Conservation (phyloP, 2,329 filamentous ascomycete genomes). For the Pseudocercospora ulei region DNA sequence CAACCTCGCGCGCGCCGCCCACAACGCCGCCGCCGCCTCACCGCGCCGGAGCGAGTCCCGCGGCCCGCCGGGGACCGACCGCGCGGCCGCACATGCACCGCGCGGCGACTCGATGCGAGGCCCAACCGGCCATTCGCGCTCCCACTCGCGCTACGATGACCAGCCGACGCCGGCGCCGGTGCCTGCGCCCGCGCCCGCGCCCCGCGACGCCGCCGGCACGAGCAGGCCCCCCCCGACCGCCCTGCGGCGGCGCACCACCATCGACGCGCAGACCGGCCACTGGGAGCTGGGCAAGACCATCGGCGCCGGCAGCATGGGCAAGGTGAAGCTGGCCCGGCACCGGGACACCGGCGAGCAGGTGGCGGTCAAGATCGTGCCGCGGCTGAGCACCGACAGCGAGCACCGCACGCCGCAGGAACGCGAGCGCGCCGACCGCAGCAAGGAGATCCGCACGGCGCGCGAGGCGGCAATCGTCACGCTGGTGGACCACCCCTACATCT, state of each 20-base stretch:
- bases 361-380: conserved; percentile 92
- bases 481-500: conserved; percentile 89
- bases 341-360: conserved; percentile 87
- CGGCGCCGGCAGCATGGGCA: conserved; percentile 96
- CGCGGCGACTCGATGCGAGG: conserved; percentile 47
- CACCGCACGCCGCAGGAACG: conserved; percentile 61
- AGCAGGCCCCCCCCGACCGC: conserved; percentile 29
- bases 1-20: conserved; percentile 51
- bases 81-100: conserved; percentile 36
- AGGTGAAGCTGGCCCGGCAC: conserved; percentile 91
- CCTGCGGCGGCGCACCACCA: conserved; percentile 60
- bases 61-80: conserved; percentile 20
- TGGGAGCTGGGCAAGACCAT: conserved; percentile 96
- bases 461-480: conserved; percentile 95
- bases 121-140: conserved; percentile 35
- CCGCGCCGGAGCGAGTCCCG: conserved; percentile 56
- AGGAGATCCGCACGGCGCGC: conserved; percentile 86
- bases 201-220: conserved; percentile 26
- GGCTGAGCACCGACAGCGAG: conserved; percentile 72
- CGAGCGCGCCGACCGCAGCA: conserved; percentile 87
- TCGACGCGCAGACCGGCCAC: conserved; percentile 73
- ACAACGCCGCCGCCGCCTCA: conserved; percentile 30
- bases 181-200: too few species aligned
- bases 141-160: conserved; percentile 40
- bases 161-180: conserved; percentile 30